Conservation (phyloP, 2,329 filamentous ascomycete genomes). For the Ceratocystis ficicola region DNA sequence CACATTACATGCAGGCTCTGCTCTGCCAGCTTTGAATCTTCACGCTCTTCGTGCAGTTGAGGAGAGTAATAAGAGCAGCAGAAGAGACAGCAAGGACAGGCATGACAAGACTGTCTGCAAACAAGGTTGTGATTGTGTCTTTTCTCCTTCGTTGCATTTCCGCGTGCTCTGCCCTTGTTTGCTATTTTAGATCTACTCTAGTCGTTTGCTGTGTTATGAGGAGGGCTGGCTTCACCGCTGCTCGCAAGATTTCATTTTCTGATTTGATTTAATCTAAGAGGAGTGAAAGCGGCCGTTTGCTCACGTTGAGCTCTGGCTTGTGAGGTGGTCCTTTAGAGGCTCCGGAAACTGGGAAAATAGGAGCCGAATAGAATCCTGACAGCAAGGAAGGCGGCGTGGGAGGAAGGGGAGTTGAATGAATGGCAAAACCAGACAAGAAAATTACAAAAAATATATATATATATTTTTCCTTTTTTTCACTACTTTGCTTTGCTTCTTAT, state of each 20-base stretch:
- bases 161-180: no score
- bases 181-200: no score
- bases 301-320: not conserved
- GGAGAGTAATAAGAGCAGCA: no score
- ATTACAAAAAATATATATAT: not conserved
- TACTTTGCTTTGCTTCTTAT: not conserved
- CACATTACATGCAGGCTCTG: not conserved
- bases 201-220: no score
- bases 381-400: not conserved
- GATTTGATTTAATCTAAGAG: no score
- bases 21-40: no score
- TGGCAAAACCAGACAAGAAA: not conserved
- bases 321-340: not conserved
- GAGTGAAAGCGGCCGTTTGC: not conserved
- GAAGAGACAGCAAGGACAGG: no score
- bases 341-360: conserved; percentile 5
- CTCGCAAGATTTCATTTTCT: no score
- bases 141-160: not conserved
- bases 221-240: no score
- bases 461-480: not conserved
- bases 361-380: not conserved
- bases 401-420: not conserved
- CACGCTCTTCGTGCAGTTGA: no score
- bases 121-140: not conserved
- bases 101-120: not conserved